Percentiles rank a stretch among this genome's conserved stretches.
phyloP scores from a whole-genome alignment of 2,329 filamentous ascomycete species.

The Dendryphion nanum region DNA sequence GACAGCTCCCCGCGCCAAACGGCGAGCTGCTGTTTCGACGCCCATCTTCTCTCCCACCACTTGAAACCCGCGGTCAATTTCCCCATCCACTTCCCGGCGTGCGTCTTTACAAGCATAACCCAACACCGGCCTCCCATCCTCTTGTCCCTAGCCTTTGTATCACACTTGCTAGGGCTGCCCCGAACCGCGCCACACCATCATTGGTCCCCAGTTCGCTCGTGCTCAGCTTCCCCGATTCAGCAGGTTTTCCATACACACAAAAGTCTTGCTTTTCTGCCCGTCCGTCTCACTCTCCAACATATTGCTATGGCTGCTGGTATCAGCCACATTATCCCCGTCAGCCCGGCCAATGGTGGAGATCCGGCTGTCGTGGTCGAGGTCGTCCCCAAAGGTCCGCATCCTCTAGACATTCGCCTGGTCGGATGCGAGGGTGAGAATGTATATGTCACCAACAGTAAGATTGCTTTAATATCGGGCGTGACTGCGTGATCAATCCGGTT shows the following conservation, averaged over 20 bases:
- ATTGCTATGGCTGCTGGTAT: slow-evolving; percentile 11
- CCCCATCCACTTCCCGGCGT: slow-evolving; percentile 3
- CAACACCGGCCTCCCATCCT: slow-evolving; percentile 3
- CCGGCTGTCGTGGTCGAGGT: slow-evolving; percentile 61
- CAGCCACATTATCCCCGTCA: slow-evolving; percentile 56
- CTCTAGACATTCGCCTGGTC: slow-evolving; percentile 64
- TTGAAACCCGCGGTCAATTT: slow-evolving; percentile 18
- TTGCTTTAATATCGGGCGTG: slow-evolving; percentile 13
- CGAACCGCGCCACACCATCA: slow-evolving; percentile 10
- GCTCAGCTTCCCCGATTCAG: slow-evolving; percentile 9
- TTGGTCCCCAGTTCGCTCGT: slow-evolving; percentile 7
- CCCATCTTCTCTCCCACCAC: slow-evolving; percentile 3
- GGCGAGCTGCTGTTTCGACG: slow-evolving; percentile 7
- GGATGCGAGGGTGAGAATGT: slow-evolving; percentile 66
- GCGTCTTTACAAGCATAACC: slow-evolving; percentile 13
- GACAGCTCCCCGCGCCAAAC: slow-evolving; percentile 5
- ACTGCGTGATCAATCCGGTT: slow-evolving; percentile 4
- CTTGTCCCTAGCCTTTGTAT: slow-evolving; percentile 14
- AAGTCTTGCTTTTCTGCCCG: slow-evolving; percentile 2
- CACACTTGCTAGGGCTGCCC: slow-evolving; percentile 11
- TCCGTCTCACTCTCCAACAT: background rate
- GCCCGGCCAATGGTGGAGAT: slow-evolving; percentile 51
- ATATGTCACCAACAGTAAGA: slow-evolving; percentile 60
- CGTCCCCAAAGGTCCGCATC: slow-evolving; percentile 52
- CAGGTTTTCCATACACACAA: slow-evolving; percentile 13